phyloP scores from a whole-genome alignment of 805 yeast species.

The Scheffersomyces amazonensis region DNA sequence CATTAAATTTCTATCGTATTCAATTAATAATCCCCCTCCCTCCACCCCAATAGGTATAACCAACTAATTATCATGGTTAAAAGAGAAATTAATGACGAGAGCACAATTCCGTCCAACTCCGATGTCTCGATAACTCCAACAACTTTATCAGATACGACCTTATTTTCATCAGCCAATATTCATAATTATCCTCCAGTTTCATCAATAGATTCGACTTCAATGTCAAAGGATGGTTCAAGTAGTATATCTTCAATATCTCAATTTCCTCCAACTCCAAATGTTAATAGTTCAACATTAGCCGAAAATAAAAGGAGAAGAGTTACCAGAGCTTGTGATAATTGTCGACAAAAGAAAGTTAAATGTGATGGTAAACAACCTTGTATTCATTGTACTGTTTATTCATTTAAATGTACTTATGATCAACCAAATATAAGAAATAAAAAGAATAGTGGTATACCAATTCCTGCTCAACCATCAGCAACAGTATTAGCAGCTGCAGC shows the following conservation, averaged over 20 bases:
- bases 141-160: neutral
- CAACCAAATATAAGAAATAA: conserved; percentile 66
- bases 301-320: conserved; percentile 58
- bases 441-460: conserved; percentile 29
- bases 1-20: too few relatives aligned
- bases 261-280: too few relatives aligned
- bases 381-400: conserved; percentile 81
- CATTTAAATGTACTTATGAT: conserved; percentile 80
- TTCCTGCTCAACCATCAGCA: conserved; percentile 15
- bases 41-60: too few relatives aligned
- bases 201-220: neutral
- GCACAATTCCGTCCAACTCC: neutral
- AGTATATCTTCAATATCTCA: neutral
- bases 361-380: conserved; percentile 82
- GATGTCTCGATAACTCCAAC: neutral
- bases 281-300: conserved; percentile 2
- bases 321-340: conserved; percentile 72
- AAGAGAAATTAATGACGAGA: neutral
- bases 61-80: neutral
- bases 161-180: neutral
- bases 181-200: neutral
- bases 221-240: neutral
- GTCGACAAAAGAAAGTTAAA: conserved; percentile 72
- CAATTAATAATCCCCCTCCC: too few relatives aligned
- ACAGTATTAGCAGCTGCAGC: conserved; percentile 8